A percentile compares a stretch with the other conserved stretches of the same genome.
These are phyloP conservation scores for Dryas drummondii DNA, from an alignment of 306 rosid species.

Conservation along the genomic window DNA sequence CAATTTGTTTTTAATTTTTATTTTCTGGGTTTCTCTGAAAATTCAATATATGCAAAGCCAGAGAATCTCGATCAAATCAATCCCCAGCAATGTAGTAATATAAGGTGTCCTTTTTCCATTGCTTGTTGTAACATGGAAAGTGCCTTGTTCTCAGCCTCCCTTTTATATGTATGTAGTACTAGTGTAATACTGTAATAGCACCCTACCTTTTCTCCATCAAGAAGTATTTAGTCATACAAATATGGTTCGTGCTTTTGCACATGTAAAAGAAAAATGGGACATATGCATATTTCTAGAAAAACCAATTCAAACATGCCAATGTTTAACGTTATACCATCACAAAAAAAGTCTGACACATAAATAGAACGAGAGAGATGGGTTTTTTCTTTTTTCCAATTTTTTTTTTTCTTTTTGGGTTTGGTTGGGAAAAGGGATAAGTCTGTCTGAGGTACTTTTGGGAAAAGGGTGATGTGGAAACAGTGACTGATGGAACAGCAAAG, in stretches of 20 bases:
- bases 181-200: no score
- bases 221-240: slow-evolving; percentile 22
- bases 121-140: no score
- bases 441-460: background rate
- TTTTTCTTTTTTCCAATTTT: background rate
- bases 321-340: background rate
- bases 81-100: background rate
- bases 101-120: background rate
- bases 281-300: slow-evolving; percentile 7
- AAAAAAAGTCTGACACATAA: no score
- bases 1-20: background rate
- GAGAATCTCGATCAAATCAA: slow-evolving; percentile 43
- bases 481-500: slow-evolving; percentile 7
- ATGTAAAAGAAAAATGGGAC: slow-evolving; percentile 5
- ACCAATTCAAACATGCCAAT: background rate
- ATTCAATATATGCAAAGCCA: slow-evolving; percentile 21
- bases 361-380: background rate
- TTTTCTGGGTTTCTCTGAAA: slow-evolving; percentile 10
- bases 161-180: no score
- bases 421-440: background rate
- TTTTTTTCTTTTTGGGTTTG: background rate
- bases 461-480: slow-evolving; percentile 20
- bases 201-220: background rate
- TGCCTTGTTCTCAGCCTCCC: no score
- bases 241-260: no score